phyloP scores from a whole-genome alignment of 129 eudicot species.

The Tanacetum coccineum region DNA sequence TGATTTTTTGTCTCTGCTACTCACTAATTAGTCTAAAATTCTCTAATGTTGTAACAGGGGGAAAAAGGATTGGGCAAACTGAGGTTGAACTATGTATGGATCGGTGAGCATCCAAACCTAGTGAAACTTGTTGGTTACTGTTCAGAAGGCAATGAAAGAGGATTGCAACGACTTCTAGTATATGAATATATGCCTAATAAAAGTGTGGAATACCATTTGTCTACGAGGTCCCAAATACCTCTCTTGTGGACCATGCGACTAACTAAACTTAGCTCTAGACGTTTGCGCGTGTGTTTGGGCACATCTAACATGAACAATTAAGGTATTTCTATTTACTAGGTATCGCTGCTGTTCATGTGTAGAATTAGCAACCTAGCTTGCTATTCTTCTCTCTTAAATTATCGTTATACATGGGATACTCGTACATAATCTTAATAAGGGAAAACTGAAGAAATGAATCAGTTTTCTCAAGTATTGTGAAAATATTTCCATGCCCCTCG shows the following conservation, averaged over 20 bases:
- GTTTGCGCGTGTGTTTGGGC: conserved; percentile 90
- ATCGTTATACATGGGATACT: too few species aligned
- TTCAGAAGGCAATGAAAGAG: conserved; percentile 91
- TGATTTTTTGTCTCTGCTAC: too few species aligned
- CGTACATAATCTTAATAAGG: too few species aligned
- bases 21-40: too few species aligned
- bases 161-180: conserved; percentile 72
- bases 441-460: too few species aligned
- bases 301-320: conserved; percentile 74
- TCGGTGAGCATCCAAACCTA: conserved; percentile 81
- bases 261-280: conserved; percentile 78
- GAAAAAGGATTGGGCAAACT: conserved; percentile 87
- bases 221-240: conserved; percentile 38
- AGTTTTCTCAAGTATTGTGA: too few species aligned
- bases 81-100: conserved; percentile 80
- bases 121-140: conserved; percentile 79
- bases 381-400: too few species aligned
- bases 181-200: conserved; percentile 84
- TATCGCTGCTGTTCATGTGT: too few species aligned
- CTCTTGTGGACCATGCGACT: conserved; percentile 79
- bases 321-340: conserved; percentile 31
- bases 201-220: conserved; percentile 83
- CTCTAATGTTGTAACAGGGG: conserved; percentile 45
- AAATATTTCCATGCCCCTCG: too few species aligned
- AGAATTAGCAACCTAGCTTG: too few species aligned